Evolutionary conservation across 1,139 yeast species (phyloP), one percentile per base, ranked within the genome.

Genomic region (Taphrina sp.): DNA sequence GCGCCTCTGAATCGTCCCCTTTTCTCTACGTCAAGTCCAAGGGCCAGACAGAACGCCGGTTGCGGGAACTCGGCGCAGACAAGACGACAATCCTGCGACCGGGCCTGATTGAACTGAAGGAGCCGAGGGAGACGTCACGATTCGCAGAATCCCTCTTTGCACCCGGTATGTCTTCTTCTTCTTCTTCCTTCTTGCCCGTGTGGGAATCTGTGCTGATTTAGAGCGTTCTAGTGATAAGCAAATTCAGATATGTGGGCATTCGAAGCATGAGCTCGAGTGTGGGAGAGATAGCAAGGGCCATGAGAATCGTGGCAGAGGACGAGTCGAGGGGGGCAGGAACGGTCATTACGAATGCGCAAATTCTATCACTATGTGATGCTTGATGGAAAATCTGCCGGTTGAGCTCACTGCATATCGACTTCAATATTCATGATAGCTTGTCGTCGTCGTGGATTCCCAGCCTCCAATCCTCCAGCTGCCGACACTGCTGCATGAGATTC

Each of bases 21-120:
- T 44, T 52, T 12, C 31, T 52, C 17, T 52, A 52, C 26, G 46
- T 52, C n/a, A 37, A 33, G n/a, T 43, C 52, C 17, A 52, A 52
- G 31, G 57, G 57, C 20, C 37, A 35, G 38, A 52, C 57, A 22
- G 57, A 52, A 34, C 23, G 34, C 10, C 38, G 51, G 29, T 29
- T 52, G 20, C 26, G 26, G 5, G 56, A 31, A 8, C 29, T 52
- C 8, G 51, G 43, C 10, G 42, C 31, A 3, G 24, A 33, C 10
- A 28, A 34, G 14, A 37, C 51, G 23, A 35, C 43, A 20, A 42
- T 35, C 16, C 35, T 52, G 22, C 29, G 56, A 23, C 56, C 56
- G 10, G 56, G 42, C 0, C 28, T 42, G 24, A 20, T 52, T 22
- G 46, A 41, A 31, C 19, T 36, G 20, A 28, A 42, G 7, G 33